A percentile compares a stretch with the other conserved stretches of the same genome.
These are phyloP conservation scores for Thielaviopsis punctulata DNA, from an alignment of 2,329 filamentous ascomycete species.

Conservation along the genomic window DNA sequence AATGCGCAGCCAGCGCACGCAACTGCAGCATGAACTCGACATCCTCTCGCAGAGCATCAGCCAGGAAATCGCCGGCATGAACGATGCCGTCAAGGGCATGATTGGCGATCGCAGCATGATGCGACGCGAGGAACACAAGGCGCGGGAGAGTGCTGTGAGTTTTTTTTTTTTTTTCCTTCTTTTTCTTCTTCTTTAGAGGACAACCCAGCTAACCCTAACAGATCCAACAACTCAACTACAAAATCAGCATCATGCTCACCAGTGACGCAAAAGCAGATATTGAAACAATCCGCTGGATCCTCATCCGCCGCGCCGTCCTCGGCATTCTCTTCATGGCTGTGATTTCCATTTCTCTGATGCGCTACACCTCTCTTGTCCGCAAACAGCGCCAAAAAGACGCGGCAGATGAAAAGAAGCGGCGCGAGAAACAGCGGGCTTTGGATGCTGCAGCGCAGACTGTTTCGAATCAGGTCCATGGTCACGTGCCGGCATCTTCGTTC, in stretches of 20 bases:
- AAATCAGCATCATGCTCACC: conserved; percentile 79
- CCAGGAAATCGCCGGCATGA: conserved; percentile 66
- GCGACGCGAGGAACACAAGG: conserved; percentile 72
- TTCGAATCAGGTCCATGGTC: neutral
- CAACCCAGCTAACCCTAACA: conserved; percentile 19
- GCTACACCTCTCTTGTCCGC: conserved; percentile 40
- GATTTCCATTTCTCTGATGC: conserved; percentile 39
- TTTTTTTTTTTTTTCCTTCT: neutral
- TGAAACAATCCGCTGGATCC: conserved; percentile 77
- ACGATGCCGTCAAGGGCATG: conserved; percentile 84
- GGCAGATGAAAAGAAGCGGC: neutral
- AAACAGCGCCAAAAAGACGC: conserved; percentile 28
- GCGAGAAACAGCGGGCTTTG: neutral
- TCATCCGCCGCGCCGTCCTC: conserved; percentile 44
- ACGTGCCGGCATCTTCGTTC: neutral
- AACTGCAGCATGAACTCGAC: conserved; percentile 89
- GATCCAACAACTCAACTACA: conserved; percentile 91
- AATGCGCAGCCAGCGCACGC: conserved; percentile 65
- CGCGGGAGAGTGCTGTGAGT: conserved; percentile 60
- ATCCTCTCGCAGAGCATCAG: conserved; percentile 70
- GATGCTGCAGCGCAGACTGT: neutral
- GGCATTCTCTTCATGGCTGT: conserved; percentile 51
- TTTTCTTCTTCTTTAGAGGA: neutral
- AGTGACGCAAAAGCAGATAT: conserved; percentile 86
- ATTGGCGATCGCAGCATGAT: conserved; percentile 94